These are phyloP conservation scores for Corchorus capsularis DNA, from an alignment of 345 rosid species.

Conservation along the genomic window DNA sequence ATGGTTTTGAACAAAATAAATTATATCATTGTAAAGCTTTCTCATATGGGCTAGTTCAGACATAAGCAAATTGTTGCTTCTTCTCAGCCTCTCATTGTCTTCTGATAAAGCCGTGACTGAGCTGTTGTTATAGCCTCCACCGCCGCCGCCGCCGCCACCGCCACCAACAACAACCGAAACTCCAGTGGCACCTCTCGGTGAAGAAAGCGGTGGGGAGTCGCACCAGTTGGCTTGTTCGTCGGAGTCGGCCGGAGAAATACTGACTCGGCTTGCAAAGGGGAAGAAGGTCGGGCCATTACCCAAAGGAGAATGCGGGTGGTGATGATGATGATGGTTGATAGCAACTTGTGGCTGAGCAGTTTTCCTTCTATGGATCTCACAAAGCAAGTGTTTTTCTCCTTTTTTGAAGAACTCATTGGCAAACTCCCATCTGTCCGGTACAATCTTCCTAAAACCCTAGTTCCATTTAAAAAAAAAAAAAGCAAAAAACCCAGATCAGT, in stretches of 20 bases:
- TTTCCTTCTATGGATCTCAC: slow-evolving; percentile 92
- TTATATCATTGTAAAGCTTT: slow-evolving; percentile 89
- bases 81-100: slow-evolving; percentile 80
- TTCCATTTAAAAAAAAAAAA: neutral
- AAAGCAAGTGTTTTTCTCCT: slow-evolving; percentile 90
- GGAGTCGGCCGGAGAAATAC: slow-evolving; percentile 56
- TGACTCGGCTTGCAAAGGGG: slow-evolving; percentile 54
- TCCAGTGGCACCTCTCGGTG: slow-evolving; percentile 35
- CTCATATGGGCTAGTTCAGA: slow-evolving; percentile 90
- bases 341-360: slow-evolving; percentile 70
- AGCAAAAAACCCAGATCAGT: slow-evolving; percentile 21
- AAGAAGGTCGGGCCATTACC: slow-evolving; percentile 48
- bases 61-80: slow-evolving; percentile 74
- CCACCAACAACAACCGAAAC: slow-evolving; percentile 14
- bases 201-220: slow-evolving; percentile 58
- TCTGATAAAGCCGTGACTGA: slow-evolving; percentile 67
- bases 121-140: slow-evolving; percentile 31
- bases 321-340: slow-evolving; percentile 46
- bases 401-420: slow-evolving; percentile 91
- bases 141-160: slow-evolving; percentile 13
- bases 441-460: slow-evolving; percentile 97
- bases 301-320: slow-evolving; percentile 49
- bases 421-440: slow-evolving; percentile 98
- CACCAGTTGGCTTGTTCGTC: slow-evolving; percentile 67
- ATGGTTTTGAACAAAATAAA: slow-evolving; percentile 89